phyloP scores from a whole-genome alignment of 805 yeast genomes.

The Saccharomyces paradoxus region DNA sequence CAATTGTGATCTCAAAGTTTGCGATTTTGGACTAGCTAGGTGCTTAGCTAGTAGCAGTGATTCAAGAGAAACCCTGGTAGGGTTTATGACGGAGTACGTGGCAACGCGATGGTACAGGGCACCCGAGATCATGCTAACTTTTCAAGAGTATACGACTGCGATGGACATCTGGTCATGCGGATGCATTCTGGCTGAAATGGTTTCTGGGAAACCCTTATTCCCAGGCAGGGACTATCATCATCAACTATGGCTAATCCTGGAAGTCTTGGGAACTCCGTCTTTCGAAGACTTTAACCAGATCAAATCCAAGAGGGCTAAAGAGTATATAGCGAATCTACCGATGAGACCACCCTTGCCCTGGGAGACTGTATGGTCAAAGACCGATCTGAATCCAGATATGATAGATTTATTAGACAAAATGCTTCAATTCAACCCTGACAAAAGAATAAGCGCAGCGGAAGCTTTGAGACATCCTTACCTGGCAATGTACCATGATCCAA shows the following conservation, averaged over 20 bases:
- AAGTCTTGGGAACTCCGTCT: conserved; percentile 63
- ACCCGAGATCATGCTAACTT: conserved; percentile 72
- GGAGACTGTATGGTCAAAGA: conserved; percentile 22
- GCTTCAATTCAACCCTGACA: conserved; percentile 65
- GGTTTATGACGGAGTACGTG: conserved; percentile 68
- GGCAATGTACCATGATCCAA: conserved; percentile 57
- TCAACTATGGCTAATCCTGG: conserved; percentile 58
- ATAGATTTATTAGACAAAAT: conserved; percentile 61
- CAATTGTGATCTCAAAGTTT: conserved; percentile 66
- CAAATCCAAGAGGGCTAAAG: conserved; percentile 67
- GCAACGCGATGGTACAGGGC: conserved; percentile 84
- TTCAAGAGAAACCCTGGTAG: conserved; percentile 40
- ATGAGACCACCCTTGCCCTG: conserved; percentile 47
- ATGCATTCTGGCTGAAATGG: conserved; percentile 66
- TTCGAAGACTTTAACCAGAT: conserved; percentile 68
- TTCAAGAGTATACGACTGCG: conserved; percentile 65
- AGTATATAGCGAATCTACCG: conserved; percentile 63
- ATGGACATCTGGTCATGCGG: conserved; percentile 80
- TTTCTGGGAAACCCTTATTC: conserved; percentile 52
- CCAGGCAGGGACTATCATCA: conserved; percentile 71
- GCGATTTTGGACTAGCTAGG: conserved; percentile 73
- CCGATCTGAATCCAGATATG: conserved; percentile 36
- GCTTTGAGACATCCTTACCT: conserved; percentile 72
- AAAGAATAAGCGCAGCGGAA: conserved; percentile 64
- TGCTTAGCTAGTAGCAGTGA: conserved; percentile 34